These are phyloP conservation scores for Naematelia aurantialba DNA, from an alignment of 768 basidiomycete genomes.

Conservation along the genomic window DNA sequence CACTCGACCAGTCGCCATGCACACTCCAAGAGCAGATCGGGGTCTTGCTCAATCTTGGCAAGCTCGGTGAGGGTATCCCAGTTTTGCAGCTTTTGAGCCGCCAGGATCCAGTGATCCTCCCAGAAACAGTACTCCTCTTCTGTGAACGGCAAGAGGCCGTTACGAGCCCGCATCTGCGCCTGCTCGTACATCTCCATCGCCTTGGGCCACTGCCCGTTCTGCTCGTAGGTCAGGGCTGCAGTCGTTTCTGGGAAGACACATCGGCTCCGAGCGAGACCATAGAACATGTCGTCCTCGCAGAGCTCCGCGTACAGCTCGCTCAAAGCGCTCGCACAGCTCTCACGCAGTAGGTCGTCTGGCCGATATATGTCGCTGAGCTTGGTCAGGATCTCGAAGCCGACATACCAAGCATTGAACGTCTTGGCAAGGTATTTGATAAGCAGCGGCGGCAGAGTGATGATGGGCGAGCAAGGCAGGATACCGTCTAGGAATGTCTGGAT, in stretches of 20 bases:
- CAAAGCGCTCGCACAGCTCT: conserved; percentile 81
- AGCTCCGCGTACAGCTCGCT: conserved; percentile 94
- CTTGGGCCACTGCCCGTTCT: conserved; percentile 95
- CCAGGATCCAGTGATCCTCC: conserved; percentile 98
- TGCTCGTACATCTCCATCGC: conserved; percentile 82
- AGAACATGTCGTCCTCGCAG: conserved; percentile 93
- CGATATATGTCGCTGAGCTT: conserved; percentile 71
- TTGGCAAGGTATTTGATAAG: conserved; percentile 94
- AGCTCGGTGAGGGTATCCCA: conserved; percentile 95
- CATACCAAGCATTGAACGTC: conserved; percentile 94
- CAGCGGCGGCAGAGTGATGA: conserved; percentile 86
- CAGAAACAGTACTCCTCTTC: conserved; percentile 95
- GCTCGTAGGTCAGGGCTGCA: conserved; percentile 76
- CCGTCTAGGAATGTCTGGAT: conserved; percentile 85
- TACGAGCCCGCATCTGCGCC: conserved; percentile 79
- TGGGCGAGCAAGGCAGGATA: conserved; percentile 76
- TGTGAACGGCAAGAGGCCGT: conserved; percentile 78
- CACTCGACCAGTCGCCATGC: conserved; percentile 92
- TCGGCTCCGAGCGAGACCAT: conserved; percentile 90
- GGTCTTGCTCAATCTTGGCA: conserved; percentile 79
- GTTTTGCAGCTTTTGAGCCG: conserved; percentile 92
- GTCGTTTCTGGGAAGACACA: conserved; percentile 87
- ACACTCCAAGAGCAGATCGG: conserved; percentile 87
- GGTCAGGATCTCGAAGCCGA: conserved; percentile 77
- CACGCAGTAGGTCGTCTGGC: conserved; percentile 72